A percentile compares a stretch with the other conserved stretches of the same genome.
phyloP scores from a whole-genome alignment of 257 asterid genomes.

The Solanum dulcamara region DNA sequence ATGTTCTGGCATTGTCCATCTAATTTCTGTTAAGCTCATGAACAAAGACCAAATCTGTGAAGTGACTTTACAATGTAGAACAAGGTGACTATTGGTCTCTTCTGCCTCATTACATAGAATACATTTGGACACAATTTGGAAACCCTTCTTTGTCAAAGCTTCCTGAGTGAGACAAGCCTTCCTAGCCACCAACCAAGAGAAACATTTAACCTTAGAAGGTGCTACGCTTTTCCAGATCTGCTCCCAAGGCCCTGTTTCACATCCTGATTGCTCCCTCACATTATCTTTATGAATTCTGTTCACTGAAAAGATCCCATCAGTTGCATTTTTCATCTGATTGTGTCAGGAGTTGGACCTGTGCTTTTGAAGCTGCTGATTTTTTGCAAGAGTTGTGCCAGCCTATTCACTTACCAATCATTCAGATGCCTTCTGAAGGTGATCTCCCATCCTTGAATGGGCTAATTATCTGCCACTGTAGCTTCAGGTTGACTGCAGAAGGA shows the following conservation, averaged over 20 bases:
- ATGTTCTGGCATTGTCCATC: not conserved
- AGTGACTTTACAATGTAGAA: not conserved
- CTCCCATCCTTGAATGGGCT: not conserved
- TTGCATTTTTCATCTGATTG: not conserved
- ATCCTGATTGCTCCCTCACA: not conserved
- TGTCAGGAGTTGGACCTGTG: not conserved
- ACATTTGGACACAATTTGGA: not conserved
- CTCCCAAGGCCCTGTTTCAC: not conserved
- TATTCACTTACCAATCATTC: not conserved
- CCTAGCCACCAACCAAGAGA: not conserved
- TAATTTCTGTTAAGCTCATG: not conserved
- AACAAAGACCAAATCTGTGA: not conserved
- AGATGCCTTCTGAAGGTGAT: not conserved
- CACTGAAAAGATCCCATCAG: not conserved
- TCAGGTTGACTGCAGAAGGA: not conserved
- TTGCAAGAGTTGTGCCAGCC: not conserved
- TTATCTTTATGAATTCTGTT: not conserved
- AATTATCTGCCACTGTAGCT: not conserved
- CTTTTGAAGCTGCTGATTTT: not conserved
- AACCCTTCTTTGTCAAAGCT: not conserved
- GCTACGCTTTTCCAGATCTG: not conserved
- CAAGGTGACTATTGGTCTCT: not conserved
- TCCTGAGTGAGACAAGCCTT: not conserved
- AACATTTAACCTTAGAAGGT: not conserved
- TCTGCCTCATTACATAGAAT: not conserved